phyloP scores from a whole-genome alignment of 148 eudicot species.

The Spergularia marina region DNA sequence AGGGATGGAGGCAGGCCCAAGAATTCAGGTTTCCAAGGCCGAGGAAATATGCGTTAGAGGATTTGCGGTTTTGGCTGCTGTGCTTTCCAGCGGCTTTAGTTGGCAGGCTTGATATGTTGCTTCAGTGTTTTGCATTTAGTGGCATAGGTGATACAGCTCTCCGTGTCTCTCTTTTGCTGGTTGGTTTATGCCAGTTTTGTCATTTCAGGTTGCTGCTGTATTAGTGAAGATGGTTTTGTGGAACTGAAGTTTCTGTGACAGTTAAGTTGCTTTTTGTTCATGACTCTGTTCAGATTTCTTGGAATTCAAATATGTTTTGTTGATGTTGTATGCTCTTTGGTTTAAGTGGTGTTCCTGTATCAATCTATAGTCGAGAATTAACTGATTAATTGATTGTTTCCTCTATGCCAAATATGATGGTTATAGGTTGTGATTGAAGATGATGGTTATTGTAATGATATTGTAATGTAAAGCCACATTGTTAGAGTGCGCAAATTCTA shows the following conservation, averaged over 20 bases:
- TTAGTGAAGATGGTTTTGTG: constrained; percentile 53
- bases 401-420: background rate
- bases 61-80: constrained; percentile 19
- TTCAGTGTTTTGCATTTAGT: constrained; percentile 41
- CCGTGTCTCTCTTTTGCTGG: constrained; percentile 44
- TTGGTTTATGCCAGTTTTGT: constrained; percentile 60
- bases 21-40: constrained; percentile 44
- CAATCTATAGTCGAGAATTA: background rate
- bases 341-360: constrained; percentile 4
- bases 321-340: constrained; percentile 10
- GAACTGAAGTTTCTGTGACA: constrained; percentile 51
- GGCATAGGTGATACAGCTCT: constrained; percentile 53
- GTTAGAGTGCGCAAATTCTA: too few species aligned
- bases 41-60: constrained; percentile 48
- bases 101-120: constrained; percentile 25
- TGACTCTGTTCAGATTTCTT: constrained; percentile 29
- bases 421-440: too few species aligned
- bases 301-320: constrained; percentile 27
- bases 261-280: constrained; percentile 50
- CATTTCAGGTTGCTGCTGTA: constrained; percentile 68
- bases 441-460: too few species aligned
- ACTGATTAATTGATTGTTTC: background rate
- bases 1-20: constrained; percentile 57
- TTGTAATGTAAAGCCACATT: too few species aligned
- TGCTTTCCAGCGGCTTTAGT: constrained; percentile 20